Percentiles rank a stretch among this genome's conserved stretches.
Evolutionary conservation across 805 yeast species (phyloP).

Genomic region (Suhomyces sp.): DNA sequence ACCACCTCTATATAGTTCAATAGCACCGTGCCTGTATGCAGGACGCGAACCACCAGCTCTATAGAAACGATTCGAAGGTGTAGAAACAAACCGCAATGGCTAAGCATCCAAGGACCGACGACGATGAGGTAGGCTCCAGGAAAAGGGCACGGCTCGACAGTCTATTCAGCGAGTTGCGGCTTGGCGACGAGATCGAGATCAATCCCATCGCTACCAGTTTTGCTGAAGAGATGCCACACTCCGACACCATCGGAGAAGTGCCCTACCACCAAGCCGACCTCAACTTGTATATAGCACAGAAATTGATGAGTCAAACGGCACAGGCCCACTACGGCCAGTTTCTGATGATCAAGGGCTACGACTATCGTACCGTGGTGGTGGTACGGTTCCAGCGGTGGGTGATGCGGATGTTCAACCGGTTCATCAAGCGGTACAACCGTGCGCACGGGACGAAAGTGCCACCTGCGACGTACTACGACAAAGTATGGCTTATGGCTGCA

Average conservation of each 20-base stretch:
- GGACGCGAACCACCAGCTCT: neutral
- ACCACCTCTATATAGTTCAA: neutral
- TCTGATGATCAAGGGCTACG: constrained; percentile 24
- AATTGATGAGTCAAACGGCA: constrained; percentile 22
- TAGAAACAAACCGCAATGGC: neutral
- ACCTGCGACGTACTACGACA: constrained; percentile 20
- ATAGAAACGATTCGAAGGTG: neutral
- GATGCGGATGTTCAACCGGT: constrained; percentile 33
- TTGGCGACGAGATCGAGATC: constrained; percentile 12
- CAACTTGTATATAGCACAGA: constrained; percentile 20
- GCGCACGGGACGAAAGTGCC: constrained; percentile 13
- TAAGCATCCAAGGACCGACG: constrained; percentile 5
- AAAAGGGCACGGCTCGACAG: constrained; percentile 32
- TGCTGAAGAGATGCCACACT: constrained; percentile 7
- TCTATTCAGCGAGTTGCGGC: constrained; percentile 21
- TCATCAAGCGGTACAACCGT: constrained; percentile 27
- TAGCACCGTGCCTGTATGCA: neutral
- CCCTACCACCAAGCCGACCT: constrained; percentile 5
- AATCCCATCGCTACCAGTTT: constrained; percentile 12
- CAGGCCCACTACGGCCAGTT: constrained; percentile 14
- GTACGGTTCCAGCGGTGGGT: constrained; percentile 35
- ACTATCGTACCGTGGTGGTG: constrained; percentile 22
- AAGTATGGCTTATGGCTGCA: constrained; percentile 20
- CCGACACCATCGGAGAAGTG: constrained; percentile 10
- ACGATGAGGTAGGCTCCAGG: constrained; percentile 7